Conservation (phyloP, 2,329 filamentous ascomycete genomes). For the Aspergillus brunneoviolaceus region DNA sequence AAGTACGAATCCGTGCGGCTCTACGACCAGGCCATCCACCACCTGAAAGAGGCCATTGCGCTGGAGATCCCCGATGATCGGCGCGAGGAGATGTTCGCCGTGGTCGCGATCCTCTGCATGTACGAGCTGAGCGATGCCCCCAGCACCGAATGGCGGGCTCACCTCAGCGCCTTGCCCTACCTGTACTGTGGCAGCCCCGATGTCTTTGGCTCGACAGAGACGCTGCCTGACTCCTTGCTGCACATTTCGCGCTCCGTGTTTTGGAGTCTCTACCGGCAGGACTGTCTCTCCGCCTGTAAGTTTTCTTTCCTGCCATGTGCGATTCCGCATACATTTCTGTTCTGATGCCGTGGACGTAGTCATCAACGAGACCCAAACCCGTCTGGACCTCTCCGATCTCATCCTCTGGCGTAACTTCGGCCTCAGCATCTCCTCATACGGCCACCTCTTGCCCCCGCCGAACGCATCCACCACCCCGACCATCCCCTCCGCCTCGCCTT, state of each 20-base stretch:
- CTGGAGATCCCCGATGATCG: constrained; percentile 7
- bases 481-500: no score
- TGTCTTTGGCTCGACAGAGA: background rate
- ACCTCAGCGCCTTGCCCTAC: constrained; percentile 16
- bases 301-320: background rate
- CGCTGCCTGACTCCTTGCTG: background rate
- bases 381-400: constrained; percentile 15
- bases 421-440: constrained; percentile 2
- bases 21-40: constrained; percentile 19
- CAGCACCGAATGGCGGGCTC: constrained; percentile 17
- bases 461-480: no score
- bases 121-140: constrained; percentile 21
- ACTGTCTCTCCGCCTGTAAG: constrained; percentile 21
- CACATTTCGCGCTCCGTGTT: constrained; percentile 14
- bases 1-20: constrained; percentile 17
- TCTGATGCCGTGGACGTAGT: constrained; percentile 2
- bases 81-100: constrained; percentile 20
- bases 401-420: constrained; percentile 19
- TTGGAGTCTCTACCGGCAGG: constrained; percentile 21
- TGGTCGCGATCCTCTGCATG: constrained; percentile 18
- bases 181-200: background rate
- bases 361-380: constrained; percentile 18
- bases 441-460: background rate
- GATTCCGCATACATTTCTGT: no score
- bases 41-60: constrained; percentile 14